Base-by-base conservation (phyloP, 805 yeast genomes). In the Starmerella sirachaensis region DNA sequence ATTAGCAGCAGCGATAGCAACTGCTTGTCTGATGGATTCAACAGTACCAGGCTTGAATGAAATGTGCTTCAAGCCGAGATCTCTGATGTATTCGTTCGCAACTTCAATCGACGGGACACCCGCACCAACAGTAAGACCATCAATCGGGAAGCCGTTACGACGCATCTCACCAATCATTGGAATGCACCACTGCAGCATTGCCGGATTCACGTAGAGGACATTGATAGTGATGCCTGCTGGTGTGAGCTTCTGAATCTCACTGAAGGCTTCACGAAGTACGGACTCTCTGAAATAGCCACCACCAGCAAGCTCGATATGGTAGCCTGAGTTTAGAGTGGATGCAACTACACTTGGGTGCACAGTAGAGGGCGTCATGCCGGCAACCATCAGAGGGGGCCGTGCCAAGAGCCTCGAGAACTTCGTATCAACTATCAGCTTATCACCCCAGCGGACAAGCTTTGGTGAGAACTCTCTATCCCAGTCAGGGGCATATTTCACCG, bases 351-450 rank as follows among this genome's bases (percentile, higher is more conserved):
- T 86, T 32, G 97, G 91, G 50, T 82, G 78, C 40, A 86, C 96
- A 22, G 98, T 91, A 30, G 94, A 75, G 58, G 99, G 99, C 28
- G 98, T 91, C 99, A 91, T 91, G 67, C 98, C 99, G 26, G 99
- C 94, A 51, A 91, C 91, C 78, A 93, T 78, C 51, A 91, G 66
- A 43, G 98, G 99, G 46, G 98, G 86, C 63, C 85, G 81, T 46
- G 96, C 94, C 47, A 91, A 65, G 52, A 91, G 70, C 59, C 86
- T 72, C 36, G 94, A 82, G 64, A 88, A 85, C 64, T 85, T 86
- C 52, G 99, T 91, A 61, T 86, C 93, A 42, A 91, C 95, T 33
- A 78, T 66, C 59, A 82, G 77, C 37, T 68, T 65, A 41, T 65
- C 64, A 14, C 61, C 56, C 46, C 83, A 82, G 63, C 80, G 80